Percentiles rank a stretch among this genome's conserved stretches.
Evolutionary conservation across 2,329 filamentous ascomycete species (phyloP).

Genomic region (Xylaria sp.): DNA sequence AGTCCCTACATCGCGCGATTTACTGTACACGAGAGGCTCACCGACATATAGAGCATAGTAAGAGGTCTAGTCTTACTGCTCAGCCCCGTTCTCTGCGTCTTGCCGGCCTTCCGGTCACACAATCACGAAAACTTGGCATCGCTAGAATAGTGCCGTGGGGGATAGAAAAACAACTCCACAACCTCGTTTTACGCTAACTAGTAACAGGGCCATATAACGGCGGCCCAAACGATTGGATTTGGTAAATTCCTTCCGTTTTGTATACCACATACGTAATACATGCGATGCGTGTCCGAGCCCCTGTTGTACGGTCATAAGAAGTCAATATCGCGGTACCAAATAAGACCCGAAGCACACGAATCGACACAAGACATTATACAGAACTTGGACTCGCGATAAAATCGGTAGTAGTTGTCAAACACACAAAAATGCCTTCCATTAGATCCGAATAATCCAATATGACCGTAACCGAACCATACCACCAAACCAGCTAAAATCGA

Average conservation of each 20-base stretch:
- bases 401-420: not conserved
- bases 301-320: not conserved
- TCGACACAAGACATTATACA: not conserved
- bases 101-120: constrained; percentile 19
- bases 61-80: constrained; percentile 17
- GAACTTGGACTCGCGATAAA: not conserved
- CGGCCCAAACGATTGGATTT: not conserved
- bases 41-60: not conserved
- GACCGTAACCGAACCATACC: not conserved
- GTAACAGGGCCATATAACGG: not conserved
- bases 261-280: not conserved
- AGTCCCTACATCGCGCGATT: not conserved
- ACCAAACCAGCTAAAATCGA: not conserved
- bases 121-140: constrained; percentile 16
- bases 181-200: not conserved
- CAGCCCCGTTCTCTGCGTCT: not conserved
- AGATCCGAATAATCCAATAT: not conserved
- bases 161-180: not conserved
- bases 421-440: not conserved
- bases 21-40: not conserved
- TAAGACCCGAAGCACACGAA: not conserved
- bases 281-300: not conserved
- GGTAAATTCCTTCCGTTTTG: not conserved
- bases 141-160: not conserved
- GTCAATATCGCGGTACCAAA: not conserved